Evolutionary conservation across 2,329 filamentous ascomycete genomes (phyloP).

Genomic region (Colletotrichum horii): DNA sequence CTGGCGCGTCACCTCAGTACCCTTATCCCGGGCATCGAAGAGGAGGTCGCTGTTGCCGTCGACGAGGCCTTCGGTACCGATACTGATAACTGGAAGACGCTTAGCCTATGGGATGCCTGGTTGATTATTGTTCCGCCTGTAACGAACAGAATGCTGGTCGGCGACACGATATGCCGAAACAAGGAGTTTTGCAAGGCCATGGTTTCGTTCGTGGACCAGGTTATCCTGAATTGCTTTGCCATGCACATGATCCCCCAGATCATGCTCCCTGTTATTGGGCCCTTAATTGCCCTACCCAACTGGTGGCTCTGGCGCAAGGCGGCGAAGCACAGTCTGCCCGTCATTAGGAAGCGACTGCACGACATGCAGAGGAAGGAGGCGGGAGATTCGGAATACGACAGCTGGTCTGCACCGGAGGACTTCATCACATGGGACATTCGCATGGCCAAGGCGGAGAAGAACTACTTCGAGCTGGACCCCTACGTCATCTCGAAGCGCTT

Average conservation of each 20-base stretch:
- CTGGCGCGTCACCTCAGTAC: slow-evolving; percentile 44
- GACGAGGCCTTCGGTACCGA: slow-evolving; percentile 39
- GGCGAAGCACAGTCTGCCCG: slow-evolving; percentile 45
- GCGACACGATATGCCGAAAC: slow-evolving; percentile 43
- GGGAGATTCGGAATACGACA: slow-evolving; percentile 43
- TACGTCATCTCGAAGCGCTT: slow-evolving; percentile 54
- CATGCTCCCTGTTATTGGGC: slow-evolving; percentile 55
- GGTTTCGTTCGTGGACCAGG: slow-evolving; percentile 53
- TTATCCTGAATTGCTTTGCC: slow-evolving; percentile 49
- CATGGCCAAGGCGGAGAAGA: slow-evolving; percentile 50
- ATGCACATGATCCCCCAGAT: slow-evolving; percentile 51
- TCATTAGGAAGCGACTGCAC: slow-evolving; percentile 54
- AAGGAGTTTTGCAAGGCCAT: slow-evolving; percentile 50
- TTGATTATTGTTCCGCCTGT: slow-evolving; percentile 45
- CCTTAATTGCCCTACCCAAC: slow-evolving; percentile 48
- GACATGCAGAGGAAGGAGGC: slow-evolving; percentile 47
- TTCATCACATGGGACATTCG: slow-evolving; percentile 63
- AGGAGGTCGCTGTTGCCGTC: slow-evolving; percentile 42
- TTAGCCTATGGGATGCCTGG: slow-evolving; percentile 52
- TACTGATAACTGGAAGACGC: slow-evolving; percentile 37
- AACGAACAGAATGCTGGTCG: slow-evolving; percentile 49
- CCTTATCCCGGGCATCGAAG: slow-evolving; percentile 45
- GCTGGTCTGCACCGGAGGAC: slow-evolving; percentile 55
- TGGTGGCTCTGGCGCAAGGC: slow-evolving; percentile 51
- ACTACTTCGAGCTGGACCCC: slow-evolving; percentile 48